phyloP scores from a whole-genome alignment of 2,329 filamentous ascomycete species.

The Pyricularia sp. region DNA sequence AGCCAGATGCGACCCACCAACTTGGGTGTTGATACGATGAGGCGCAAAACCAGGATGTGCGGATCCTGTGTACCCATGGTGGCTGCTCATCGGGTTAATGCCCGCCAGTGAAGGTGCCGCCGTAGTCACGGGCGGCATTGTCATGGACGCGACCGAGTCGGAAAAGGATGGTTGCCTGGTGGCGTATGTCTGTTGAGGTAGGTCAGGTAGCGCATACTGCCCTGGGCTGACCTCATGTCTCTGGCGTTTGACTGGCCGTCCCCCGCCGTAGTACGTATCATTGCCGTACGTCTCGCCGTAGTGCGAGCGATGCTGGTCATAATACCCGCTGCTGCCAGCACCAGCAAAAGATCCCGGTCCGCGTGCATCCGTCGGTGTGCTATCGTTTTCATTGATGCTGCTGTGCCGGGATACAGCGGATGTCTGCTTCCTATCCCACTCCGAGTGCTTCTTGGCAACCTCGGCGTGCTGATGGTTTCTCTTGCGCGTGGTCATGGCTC shows the following conservation, averaged over 20 bases:
- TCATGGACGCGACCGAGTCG: background rate
- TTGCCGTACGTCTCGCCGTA: background rate
- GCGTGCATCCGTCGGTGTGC: background rate
- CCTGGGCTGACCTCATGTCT: background rate
- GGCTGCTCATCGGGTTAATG: background rate
- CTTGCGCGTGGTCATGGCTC: slow-evolving; percentile 43
- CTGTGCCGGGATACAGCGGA: background rate
- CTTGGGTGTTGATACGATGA: background rate
- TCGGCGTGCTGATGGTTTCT: slow-evolving; percentile 24
- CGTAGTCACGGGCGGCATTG: background rate
- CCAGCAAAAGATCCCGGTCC: background rate
- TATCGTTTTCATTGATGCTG: slow-evolving; percentile 1
- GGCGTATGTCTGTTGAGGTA: background rate
- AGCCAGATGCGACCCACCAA: background rate
- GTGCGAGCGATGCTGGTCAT: slow-evolving; percentile 1
- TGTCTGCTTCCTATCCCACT: slow-evolving; percentile 4
- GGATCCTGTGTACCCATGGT: background rate
- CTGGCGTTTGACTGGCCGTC: background rate
- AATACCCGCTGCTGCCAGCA: background rate
- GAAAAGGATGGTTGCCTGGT: background rate
- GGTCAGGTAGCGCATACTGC: background rate
- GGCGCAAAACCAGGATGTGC: background rate
- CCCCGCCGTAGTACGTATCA: background rate
- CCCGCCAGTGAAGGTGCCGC: background rate
- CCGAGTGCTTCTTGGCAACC: slow-evolving; percentile 12